Conservation (phyloP, 345 rosid genomes). For the Syzygium oleosum region DNA sequence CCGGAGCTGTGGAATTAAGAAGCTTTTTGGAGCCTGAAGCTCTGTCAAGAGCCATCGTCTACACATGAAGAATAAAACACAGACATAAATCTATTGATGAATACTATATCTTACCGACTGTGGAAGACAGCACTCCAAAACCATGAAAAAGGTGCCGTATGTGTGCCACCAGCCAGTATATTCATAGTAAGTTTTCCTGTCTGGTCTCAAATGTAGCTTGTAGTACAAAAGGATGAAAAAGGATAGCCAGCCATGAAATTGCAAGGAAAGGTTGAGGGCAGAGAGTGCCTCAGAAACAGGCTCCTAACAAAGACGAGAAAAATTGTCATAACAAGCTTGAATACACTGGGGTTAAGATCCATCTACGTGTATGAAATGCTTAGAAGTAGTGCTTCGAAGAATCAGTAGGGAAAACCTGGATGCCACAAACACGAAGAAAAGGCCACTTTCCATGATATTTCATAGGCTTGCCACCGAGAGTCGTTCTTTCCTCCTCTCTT, state of each 20-base stretch:
- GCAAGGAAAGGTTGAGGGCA: conserved; percentile 69
- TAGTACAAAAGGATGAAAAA: conserved; percentile 77
- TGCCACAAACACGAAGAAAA: conserved; percentile 63
- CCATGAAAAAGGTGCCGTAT: conserved; percentile 66
- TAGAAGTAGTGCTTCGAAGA: background rate
- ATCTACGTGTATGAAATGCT: background rate
- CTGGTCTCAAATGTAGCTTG: conserved; percentile 54
- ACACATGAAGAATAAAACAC: background rate
- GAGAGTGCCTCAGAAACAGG: conserved; percentile 85
- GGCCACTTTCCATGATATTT: conserved; percentile 95
- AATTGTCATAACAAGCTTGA: background rate
- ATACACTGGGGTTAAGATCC: background rate
- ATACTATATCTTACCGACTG: conserved; percentile 37
- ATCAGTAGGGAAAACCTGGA: conserved; percentile 36
- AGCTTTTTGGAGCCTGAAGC: background rate
- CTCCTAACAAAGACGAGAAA: conserved; percentile 34
- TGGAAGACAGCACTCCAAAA: conserved; percentile 85
- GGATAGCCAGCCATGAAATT: conserved; percentile 89
- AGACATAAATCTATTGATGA: background rate
- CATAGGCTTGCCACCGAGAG: conserved; percentile 55
- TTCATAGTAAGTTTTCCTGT: conserved; percentile 63
- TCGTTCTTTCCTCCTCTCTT: conserved; percentile 68
- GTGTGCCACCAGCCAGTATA: conserved; percentile 66
- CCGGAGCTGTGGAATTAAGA: background rate
- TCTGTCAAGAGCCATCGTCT: background rate